Base-by-base conservation (phyloP, 352 stramenopile genomes). In the Globisporangium irregulare region DNA sequence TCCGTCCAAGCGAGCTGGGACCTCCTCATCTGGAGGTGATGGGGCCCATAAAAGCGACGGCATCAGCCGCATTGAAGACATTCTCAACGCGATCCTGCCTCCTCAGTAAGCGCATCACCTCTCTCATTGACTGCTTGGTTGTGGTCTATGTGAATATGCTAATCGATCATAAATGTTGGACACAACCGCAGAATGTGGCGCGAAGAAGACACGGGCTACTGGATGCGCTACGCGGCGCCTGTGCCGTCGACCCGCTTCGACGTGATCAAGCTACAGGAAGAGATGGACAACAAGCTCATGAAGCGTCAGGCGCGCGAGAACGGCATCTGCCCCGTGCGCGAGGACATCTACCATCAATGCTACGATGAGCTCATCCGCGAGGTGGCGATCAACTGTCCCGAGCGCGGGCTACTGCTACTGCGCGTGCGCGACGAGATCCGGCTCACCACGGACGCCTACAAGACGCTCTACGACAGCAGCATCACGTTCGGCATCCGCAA, bases 381-480 rank as follows among this genome's bases (percentile, higher is more conserved):
- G 69, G 90, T 98, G 32, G 89, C 92, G 20, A 82, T 98, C 62
- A 95, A 98, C 64, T 89, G 87, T 29, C 91, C 95, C 0, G 94
- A 98, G 79, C 81, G 94, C 53, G 94, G 95, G 8, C 79, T 98
- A 34, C 69, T 98, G 54, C 74, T 98, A 2, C 66, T 98, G 41
- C 89, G 95, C n/a, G 87, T 97, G 27, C 86, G 93, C 7, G 93
- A 98, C 80, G 95, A 98, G 73, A 90, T 97, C 25, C 85, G 87
- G 32, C 95, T 98, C 72, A 97, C 94, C 0, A 97, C 96, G 10
- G 95, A 98, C 65, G 95, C 94, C 4, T 98, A 98, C 85, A 98
- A 98, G 76, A 98, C 91, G 29, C 77, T 98, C 25, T 98, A 97
- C 74, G 92, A 98, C 68, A 97, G 85, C 73, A 96, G 82, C 75